A percentile compares a stretch with the other conserved stretches of the same genome.
Evolutionary conservation across 31 red algal species (phyloP).

Genomic region (Odonthalia washingtoniensis): DNA sequence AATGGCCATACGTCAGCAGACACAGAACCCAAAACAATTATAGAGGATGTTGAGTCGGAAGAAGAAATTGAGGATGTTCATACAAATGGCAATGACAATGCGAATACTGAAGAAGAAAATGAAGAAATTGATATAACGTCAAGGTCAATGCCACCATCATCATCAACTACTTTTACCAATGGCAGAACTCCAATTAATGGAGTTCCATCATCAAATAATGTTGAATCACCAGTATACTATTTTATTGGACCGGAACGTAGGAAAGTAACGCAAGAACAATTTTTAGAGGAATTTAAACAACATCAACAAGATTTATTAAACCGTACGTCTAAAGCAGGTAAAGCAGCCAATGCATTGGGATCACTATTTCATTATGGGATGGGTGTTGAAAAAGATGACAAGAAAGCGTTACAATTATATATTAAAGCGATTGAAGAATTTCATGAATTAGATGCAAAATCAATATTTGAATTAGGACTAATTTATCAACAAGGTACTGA

Average conservation of each 20-base stretch:
- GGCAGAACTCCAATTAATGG: too few species aligned
- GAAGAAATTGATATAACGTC: background rate
- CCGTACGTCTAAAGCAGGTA: conserved; percentile 30
- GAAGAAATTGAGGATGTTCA: too few species aligned
- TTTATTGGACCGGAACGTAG: background rate
- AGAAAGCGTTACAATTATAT: conserved; percentile 54
- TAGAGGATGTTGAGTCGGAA: background rate
- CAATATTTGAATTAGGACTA: conserved; percentile 77
- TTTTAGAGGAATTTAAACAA: conserved; percentile 39
- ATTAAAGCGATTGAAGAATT: conserved; percentile 55
- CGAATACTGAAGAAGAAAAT: too few species aligned
- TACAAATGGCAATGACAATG: too few species aligned
- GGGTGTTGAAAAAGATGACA: conserved; percentile 63
- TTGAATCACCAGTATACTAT: too few species aligned
- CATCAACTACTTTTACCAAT: too few species aligned
- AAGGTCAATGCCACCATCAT: background rate
- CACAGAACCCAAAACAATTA: background rate
- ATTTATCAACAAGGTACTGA: conserved; percentile 65
- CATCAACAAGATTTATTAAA: conserved; percentile 33
- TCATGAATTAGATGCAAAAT: conserved; percentile 46
- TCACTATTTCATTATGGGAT: conserved; percentile 74
- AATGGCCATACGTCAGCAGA: background rate
- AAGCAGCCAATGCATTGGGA: conserved; percentile 66
- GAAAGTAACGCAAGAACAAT: conserved; percentile 49
- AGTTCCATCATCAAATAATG: too few species aligned